Evolutionary conservation across 2,329 filamentous ascomycete species (phyloP), one percentile per base, ranked within the genome.

Genomic region (Xylaria sp.): DNA sequence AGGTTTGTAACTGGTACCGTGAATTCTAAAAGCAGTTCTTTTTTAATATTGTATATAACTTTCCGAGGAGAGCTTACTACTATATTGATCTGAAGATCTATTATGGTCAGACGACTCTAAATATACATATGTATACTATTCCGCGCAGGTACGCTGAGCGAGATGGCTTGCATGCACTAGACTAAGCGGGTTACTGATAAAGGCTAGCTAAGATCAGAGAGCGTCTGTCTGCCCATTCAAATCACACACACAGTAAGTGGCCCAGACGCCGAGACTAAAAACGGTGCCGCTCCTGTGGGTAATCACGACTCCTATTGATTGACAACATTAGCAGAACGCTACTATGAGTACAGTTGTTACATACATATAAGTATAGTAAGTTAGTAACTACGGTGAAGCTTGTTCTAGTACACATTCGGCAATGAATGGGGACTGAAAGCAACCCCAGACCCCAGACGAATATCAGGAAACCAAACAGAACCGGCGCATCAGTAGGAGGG

Each of bases 91-190:
- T n/a, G 15, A 15, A 6, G 25, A 30, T n/a, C n/a, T 18, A 6
- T 18, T 10, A n/a, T 30, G 9, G 15, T 52, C 18, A 10, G 25
- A 30, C 48, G 48, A 52, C 48, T 39, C 12, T 39, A n/a, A n/a
- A 39, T 25, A 32, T 32, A 50, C 30, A 50, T 28, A 30, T 30
- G 7, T 12, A 45, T 45, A 23, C 43, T 28, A 52, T 52, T 32
- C n/a, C 23, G 25, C 48, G 15, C 28, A 50, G 18, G 45, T 30
- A 53, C 13, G 50, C 48, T 23, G 30, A 34, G 18, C 18, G 30
- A 53, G 50, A 34, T 53, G 50, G 30, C 50, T 20, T 53, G 50
- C 50, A 36, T 34, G 48, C 48, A 12, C 28, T 30, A 34, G 30
- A 34, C 18, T 34, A 53, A 36, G 50, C 50, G n/a, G 50, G 10